phyloP scores from a whole-genome alignment of 1,284 basidiomycete genomes.

The Heterobasidion parviporum region DNA sequence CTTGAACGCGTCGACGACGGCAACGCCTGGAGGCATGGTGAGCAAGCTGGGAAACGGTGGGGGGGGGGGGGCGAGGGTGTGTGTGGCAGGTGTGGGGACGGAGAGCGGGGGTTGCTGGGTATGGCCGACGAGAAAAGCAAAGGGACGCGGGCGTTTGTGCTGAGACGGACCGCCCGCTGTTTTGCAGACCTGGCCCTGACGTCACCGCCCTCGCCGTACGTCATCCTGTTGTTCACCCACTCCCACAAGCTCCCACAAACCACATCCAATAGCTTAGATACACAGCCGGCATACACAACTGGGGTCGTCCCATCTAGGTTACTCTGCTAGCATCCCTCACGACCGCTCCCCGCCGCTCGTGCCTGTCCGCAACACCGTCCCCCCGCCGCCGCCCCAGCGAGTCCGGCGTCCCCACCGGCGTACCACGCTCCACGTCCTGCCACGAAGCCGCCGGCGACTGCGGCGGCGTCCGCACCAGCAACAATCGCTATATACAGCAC shows the following conservation, averaged over 20 bases:
- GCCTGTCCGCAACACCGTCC: no score
- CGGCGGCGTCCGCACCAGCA: conserved; percentile 59
- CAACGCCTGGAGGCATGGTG: conserved; percentile 30
- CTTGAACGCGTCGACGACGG: conserved; percentile 67
- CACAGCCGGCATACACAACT: no score
- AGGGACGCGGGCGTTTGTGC: neutral
- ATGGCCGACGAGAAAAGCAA: neutral
- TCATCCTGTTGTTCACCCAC: neutral
- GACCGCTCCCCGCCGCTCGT: no score
- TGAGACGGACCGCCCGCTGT: no score
- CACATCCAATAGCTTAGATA: no score
- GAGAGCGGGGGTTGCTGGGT: neutral
- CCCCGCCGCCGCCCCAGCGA: conserved; percentile 29
- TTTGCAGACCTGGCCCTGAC: neutral
- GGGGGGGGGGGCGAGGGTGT: neutral
- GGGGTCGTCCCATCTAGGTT: no score
- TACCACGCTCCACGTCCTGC: conserved; percentile 14
- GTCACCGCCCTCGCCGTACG: conserved; percentile 1
- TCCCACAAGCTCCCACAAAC: neutral
- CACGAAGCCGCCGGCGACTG: conserved; percentile 17
- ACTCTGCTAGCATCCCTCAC: no score
- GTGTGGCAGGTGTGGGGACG: neutral
- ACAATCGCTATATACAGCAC: conserved; percentile 37
- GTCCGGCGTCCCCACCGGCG: conserved; percentile 19
- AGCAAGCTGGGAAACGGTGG: neutral